Base-by-base conservation (phyloP, 257 asterid genomes). In the Fraxinus anomala region DNA sequence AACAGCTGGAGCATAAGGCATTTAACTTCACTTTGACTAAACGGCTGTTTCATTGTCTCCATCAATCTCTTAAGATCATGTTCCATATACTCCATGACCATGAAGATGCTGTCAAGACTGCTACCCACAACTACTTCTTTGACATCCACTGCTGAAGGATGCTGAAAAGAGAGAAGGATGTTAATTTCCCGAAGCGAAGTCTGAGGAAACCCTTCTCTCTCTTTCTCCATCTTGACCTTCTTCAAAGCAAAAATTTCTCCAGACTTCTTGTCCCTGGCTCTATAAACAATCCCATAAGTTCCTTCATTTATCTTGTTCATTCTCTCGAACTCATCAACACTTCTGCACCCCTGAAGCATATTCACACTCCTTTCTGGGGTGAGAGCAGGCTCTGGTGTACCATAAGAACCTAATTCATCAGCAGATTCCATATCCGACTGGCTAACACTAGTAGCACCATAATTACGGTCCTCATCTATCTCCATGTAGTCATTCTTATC, bases 51-150 rank as follows among this genome's bases (percentile, higher is more conserved):
- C 90, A 92, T 94, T 73, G 94, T 83, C 85, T 92, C 95, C 92
- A 93, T 88, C 78, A 93, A 80, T 73, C 82, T 92, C 85, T 89
- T 91, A 68, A 93, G 90, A 82, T 93, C 98, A 80, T 91, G 97
- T 85, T 93, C 98, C 98, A 93, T 92, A 87, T 93, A 93, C 86
- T 93, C 98, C 98, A 93, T 93, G 80, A 89, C 97, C 97, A 93
- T 88, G 84, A 80, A 94, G 77, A 94, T 90, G 85, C 90, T 85
- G 77, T 94, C 95, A 79, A 91, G 92, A 80, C 76, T 83, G 86
- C 88, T 87, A 8, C 96, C 96, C 2, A 90, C 92, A 73, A 92
- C 98, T 28, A 92, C 96, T 87, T 94, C 98, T 84, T 92, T 94
- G 51, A 92, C 97, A 85, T 93, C 94, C 73, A 93, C 96, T 86